Evolutionary conservation across 495 filamentous ascomycete genomes (phyloP), one percentile per base, ranked within the genome.

Genomic region (Achaetomiella virescens): DNA sequence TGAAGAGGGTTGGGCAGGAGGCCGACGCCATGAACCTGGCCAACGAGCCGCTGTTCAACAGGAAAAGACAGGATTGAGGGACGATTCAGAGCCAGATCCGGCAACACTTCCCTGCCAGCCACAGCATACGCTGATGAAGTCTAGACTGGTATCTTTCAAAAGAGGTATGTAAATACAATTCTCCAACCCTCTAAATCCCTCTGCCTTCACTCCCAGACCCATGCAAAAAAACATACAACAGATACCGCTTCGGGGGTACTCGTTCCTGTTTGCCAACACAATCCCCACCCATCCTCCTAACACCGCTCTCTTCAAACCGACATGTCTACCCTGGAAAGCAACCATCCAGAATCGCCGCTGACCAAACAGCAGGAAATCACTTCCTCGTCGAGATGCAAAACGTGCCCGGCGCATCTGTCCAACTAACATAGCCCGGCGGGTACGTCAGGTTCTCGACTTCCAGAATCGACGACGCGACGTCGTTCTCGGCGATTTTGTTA

Each of bases 351-450:
- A 48, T n/a, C 29, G 25, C 24, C 29, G 43, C 48, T 54, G 18
- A 54, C 18, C 6, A 6, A 12, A 31, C 10, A 10, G 25, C 21
- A 49, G 22, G 33, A 17, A 24, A 36, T 71, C 49, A 75, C 61
- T 95, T 90, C 72, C 91, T 95, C 10, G 81, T 91, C 43, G 91
- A 88, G 59, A 97, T 87, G 62, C 85, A 96, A 64, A 91, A 98
- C 45, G 82, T 83, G 38, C 90, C 95, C 21, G 84, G 81, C 54
- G 84, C 81, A 61, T 86, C 84, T 3, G 88, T 95, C 93, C 93
- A 98, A 70, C 91, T 96, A 57, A 98, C 93, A 62, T 82, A 85
- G 38, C 84, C 82, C 25, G 85, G 86, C 63, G 84, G 91, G 62
- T 95, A 97, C 44, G 85, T 80, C 61, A 82, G 81, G 61, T 86